A percentile compares a stretch with the other conserved stretches of the same genome.
Conservation (phyloP, 495 filamentous ascomycete genomes). For the Parachaetomium inaequale region DNA sequence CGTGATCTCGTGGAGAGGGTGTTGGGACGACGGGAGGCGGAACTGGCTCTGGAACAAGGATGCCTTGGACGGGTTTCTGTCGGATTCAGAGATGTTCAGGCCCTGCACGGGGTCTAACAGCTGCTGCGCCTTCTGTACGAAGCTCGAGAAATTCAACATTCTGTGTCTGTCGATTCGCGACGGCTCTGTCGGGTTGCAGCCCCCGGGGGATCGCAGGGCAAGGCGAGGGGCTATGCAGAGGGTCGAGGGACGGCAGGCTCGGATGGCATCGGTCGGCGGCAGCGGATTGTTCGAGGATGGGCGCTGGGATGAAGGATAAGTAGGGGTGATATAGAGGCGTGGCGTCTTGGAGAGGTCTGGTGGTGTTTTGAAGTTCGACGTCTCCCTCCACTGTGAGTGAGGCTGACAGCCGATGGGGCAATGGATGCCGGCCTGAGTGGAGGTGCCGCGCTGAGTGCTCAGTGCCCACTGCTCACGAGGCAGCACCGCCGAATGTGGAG, state of each 20-base stretch:
- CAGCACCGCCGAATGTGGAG: conserved; percentile 2
- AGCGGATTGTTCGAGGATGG: background rate
- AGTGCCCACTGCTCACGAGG: background rate
- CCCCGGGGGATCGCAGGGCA: conserved; percentile 3
- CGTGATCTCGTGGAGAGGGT: conserved; percentile 89
- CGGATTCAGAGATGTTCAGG: conserved; percentile 61
- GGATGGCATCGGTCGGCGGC: conserved; percentile 3
- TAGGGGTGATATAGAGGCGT: background rate
- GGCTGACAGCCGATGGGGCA: conserved; percentile 1
- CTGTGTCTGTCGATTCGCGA: background rate
- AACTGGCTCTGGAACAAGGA: conserved; percentile 94
- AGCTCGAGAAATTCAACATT: conserved; percentile 67
- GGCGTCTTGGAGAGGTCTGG: background rate
- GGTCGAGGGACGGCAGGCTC: background rate
- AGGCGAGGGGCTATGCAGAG: background rate
- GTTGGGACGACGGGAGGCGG: conserved; percentile 86
- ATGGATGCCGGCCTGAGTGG: background rate
- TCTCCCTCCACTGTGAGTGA: background rate
- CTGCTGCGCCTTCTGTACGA: conserved; percentile 89
- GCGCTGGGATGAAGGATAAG: background rate
- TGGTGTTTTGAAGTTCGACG: background rate
- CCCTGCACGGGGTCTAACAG: conserved; percentile 82
- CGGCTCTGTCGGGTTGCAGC: conserved; percentile 6
- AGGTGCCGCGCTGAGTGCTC: background rate
- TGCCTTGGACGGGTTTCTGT: conserved; percentile 81